A percentile compares a stretch with the other conserved stretches of the same genome.
phyloP scores from a whole-genome alignment of 73 alveolate genomes.

The Diophrys sp. region DNA sequence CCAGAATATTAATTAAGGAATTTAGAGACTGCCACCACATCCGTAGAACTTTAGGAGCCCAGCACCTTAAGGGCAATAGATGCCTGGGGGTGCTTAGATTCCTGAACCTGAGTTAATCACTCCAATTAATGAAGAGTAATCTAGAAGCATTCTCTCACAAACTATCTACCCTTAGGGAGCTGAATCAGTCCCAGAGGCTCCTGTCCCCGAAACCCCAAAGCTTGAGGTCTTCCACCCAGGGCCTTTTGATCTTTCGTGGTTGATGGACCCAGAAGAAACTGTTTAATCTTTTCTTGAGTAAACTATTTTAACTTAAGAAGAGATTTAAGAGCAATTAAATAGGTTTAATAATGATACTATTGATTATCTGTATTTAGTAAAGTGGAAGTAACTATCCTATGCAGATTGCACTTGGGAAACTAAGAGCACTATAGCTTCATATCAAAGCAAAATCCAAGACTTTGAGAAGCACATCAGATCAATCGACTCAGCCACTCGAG shows the following conservation, averaged over 20 bases:
- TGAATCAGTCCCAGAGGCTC: too few relatives aligned
- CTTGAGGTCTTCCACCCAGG: too few relatives aligned
- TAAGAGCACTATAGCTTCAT: conserved; percentile 38
- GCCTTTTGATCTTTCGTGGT: too few relatives aligned
- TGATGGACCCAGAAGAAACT: conserved; percentile 13
- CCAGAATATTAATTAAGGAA: neutral
- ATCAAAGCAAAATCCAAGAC: conserved; percentile 56
- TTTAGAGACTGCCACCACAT: too few relatives aligned
- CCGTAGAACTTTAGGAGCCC: too few relatives aligned
- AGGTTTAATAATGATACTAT: conserved; percentile 3
- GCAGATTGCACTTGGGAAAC: conserved; percentile 80
- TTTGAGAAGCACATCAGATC: conserved; percentile 63
- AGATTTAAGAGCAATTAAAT: neutral
- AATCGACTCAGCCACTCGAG: conserved; percentile 57
- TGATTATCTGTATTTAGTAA: conserved; percentile 71
- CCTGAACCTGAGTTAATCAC: too few relatives aligned
- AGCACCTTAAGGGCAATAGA: too few relatives aligned
- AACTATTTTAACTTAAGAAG: conserved; percentile 39
- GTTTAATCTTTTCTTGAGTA: neutral
- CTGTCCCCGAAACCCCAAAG: neutral
- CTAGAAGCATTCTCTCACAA: too few relatives aligned
- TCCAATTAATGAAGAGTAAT: too few relatives aligned
- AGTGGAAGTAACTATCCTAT: conserved; percentile 78
- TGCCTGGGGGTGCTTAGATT: too few relatives aligned
- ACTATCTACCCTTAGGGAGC: too few relatives aligned